Evolutionary conservation across 208 protist species (phyloP).

Genomic region (Leishmania gerbilli): DNA sequence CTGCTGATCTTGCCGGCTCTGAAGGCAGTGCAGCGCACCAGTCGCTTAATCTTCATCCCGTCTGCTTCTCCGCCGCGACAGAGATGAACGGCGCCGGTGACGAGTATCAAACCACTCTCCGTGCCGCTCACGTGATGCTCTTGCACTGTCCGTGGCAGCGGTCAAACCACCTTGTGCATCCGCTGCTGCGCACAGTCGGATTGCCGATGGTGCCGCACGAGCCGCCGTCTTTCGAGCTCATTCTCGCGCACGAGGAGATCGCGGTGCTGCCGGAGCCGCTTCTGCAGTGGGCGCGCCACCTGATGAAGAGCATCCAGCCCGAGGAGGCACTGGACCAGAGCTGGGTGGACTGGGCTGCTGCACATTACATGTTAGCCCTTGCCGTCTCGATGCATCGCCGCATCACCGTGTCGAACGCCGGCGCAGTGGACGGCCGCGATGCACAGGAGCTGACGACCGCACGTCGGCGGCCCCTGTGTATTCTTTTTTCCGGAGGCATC

Average conservation of each 20-base stretch:
- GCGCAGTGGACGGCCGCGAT: slow-evolving; percentile 51
- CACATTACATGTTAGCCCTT: slow-evolving; percentile 74
- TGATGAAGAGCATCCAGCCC: slow-evolving; percentile 31
- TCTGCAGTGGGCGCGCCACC: slow-evolving; percentile 24
- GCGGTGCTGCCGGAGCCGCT: slow-evolving; percentile 34
- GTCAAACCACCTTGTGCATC: slow-evolving; percentile 50
- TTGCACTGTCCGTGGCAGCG: slow-evolving; percentile 58
- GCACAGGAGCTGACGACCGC: slow-evolving; percentile 39
- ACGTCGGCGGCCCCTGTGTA: slow-evolving; percentile 60
- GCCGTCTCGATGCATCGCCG: slow-evolving; percentile 64
- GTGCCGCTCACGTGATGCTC: slow-evolving; percentile 32
- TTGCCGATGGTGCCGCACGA: slow-evolving; percentile 25
- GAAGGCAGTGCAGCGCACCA: background rate
- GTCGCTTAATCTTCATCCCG: slow-evolving; percentile 14
- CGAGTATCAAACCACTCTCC: background rate
- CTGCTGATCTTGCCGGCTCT: background rate
- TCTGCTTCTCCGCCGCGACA: slow-evolving; percentile 8
- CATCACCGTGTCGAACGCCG: slow-evolving; percentile 50
- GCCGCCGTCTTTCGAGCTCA: slow-evolving; percentile 27
- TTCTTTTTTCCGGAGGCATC: slow-evolving; percentile 95
- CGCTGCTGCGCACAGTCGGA: slow-evolving; percentile 36
- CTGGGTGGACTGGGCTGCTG: slow-evolving; percentile 52
- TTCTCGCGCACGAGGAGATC: slow-evolving; percentile 37
- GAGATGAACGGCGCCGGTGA: background rate
- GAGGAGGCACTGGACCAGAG: slow-evolving; percentile 28